These are phyloP conservation scores for Macrophomina tecta DNA, from an alignment of 2,329 filamentous ascomycete genomes.

Conservation along the genomic window DNA sequence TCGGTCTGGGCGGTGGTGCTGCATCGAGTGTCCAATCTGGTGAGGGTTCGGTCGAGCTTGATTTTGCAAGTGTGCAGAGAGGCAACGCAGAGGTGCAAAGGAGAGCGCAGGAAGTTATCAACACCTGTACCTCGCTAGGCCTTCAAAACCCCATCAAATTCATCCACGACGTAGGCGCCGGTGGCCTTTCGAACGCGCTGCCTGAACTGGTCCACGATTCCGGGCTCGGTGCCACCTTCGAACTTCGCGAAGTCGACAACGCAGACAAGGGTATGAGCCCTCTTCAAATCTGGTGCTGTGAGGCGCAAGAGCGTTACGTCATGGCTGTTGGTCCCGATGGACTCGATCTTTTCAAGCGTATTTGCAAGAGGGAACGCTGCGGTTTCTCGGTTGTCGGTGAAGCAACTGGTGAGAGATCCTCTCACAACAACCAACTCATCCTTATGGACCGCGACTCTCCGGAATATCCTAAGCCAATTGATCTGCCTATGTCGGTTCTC, in stretches of 20 bases:
- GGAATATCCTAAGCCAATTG: conserved; percentile 78
- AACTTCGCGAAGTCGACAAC: conserved; percentile 91
- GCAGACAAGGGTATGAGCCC: conserved; percentile 92
- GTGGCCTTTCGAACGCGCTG: conserved; percentile 82
- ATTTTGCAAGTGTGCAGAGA: conserved; percentile 96
- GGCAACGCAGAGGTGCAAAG: conserved; percentile 97
- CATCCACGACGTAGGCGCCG: conserved; percentile 97
- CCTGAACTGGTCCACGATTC: conserved; percentile 93
- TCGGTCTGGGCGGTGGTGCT: conserved; percentile 92
- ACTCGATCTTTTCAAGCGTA: conserved; percentile 73
- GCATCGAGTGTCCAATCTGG: conserved; percentile 89
- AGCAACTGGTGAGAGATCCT: conserved; percentile 65
- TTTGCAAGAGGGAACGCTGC: conserved; percentile 83
- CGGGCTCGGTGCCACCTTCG: conserved; percentile 87
- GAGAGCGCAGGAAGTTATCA: conserved; percentile 96
- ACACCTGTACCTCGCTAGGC: conserved; percentile 86
- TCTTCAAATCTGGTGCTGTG: conserved; percentile 96
- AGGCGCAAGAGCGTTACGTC: conserved; percentile 96
- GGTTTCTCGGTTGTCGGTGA: conserved; percentile 90
- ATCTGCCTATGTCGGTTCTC: conserved; percentile 84
- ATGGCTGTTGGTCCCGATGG: conserved; percentile 82
- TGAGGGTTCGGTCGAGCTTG: conserved; percentile 87
- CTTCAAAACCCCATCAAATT: conserved; percentile 88
- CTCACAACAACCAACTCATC: conserved; percentile 74
- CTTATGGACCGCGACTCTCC: conserved; percentile 81